phyloP scores from a whole-genome alignment of 495 filamentous ascomycete genomes.

The Hypoxylon intermedium region DNA sequence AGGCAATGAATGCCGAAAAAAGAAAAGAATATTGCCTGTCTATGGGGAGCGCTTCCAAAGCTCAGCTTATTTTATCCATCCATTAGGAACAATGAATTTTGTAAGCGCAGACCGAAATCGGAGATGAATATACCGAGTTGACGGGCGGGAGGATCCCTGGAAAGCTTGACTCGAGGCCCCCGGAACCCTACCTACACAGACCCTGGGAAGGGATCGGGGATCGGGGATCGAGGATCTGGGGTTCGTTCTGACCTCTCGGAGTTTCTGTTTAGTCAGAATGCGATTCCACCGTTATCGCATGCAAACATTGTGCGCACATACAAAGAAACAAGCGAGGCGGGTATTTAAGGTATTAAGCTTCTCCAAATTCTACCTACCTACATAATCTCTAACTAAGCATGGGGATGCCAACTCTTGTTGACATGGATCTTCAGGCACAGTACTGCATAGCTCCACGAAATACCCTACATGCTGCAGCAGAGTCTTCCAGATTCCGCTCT shows the following conservation, averaged over 20 bases:
- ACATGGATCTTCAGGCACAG: background rate
- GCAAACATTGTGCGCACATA: too few relatives aligned
- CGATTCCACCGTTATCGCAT: too few relatives aligned
- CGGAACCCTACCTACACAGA: too few relatives aligned
- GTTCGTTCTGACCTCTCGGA: too few relatives aligned
- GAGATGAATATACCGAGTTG: conserved; percentile 7
- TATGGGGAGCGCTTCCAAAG: conserved; percentile 3
- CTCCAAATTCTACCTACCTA: background rate
- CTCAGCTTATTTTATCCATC: conserved; percentile 16
- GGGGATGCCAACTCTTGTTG: too few relatives aligned
- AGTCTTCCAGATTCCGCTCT: too few relatives aligned
- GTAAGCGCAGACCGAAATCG: conserved; percentile 25
- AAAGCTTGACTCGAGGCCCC: too few relatives aligned
- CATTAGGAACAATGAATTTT: conserved; percentile 7
- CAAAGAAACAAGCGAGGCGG: background rate
- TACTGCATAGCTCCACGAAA: too few relatives aligned
- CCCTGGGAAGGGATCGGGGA: background rate
- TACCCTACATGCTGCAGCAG: background rate
- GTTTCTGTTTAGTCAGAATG: too few relatives aligned
- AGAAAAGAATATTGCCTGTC: conserved; percentile 5
- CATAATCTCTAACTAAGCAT: background rate
- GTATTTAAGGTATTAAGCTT: background rate
- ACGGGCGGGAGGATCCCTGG: background rate
- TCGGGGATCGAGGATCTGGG: background rate
- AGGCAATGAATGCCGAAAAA: conserved; percentile 10